A percentile compares a stretch with the other conserved stretches of the same genome.
These are phyloP conservation scores for Cymbopogon citratus DNA, from an alignment of 176 grass and related monocot genomes.

Conservation along the genomic window DNA sequence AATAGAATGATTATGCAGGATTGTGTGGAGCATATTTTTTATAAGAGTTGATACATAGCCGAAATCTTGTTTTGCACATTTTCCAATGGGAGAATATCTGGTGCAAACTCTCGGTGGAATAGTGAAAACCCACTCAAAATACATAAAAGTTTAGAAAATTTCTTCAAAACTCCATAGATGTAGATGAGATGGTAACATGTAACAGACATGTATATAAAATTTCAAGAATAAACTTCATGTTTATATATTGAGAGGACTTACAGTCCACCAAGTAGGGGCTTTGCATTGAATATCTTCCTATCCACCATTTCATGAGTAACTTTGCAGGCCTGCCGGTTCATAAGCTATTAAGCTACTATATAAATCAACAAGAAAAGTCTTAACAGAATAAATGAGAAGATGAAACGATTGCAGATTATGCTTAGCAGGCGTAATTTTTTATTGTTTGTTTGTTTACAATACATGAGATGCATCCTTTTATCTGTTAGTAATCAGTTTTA, in stretches of 20 bases:
- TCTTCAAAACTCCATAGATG: not conserved
- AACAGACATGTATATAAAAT: no score
- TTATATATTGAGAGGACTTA: not conserved
- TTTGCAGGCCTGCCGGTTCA: not conserved
- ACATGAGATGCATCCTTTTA: slow-evolving; percentile 10
- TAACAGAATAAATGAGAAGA: not conserved
- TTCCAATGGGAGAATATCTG: not conserved
- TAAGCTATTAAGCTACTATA: not conserved
- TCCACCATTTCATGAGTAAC: not conserved
- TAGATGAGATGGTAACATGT: no score
- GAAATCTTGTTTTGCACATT: not conserved
- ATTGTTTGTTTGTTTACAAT: not conserved
- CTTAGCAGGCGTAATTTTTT: not conserved
- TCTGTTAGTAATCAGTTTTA: not conserved
- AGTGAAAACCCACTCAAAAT: not conserved
- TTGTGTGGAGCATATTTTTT: not conserved
- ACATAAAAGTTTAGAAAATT: not conserved
- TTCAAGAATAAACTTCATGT: not conserved
- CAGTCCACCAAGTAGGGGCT: not conserved
- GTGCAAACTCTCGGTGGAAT: no score
- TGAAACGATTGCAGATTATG: not conserved
- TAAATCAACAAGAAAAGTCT: not conserved
- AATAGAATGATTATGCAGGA: not conserved
- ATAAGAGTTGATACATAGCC: not conserved
- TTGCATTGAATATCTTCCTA: not conserved